Evolutionary conservation across 257 asterid genomes (phyloP).

Genomic region (Plantago elongata): DNA sequence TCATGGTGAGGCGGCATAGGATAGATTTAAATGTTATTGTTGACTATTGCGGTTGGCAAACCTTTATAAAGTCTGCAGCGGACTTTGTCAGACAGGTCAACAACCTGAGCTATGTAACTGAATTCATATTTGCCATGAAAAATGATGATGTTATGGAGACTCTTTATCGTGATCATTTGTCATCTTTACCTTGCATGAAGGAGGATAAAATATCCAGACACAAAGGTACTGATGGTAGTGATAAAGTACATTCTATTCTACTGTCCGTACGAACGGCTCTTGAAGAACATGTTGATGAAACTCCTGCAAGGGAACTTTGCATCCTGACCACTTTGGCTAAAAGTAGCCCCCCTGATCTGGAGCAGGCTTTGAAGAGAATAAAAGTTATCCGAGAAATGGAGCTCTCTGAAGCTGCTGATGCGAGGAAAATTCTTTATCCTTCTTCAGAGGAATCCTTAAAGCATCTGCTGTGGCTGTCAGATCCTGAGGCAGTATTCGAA

Average conservation of each 20-base stretch:
- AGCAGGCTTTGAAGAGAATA: conserved; percentile 81
- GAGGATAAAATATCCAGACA: conserved; percentile 25
- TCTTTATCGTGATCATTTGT: conserved; percentile 49
- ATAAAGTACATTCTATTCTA: conserved; percentile 57
- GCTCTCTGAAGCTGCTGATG: conserved; percentile 55
- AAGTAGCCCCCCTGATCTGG: conserved; percentile 79
- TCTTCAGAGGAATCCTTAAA: conserved; percentile 93
- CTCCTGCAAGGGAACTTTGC: conserved; percentile 85
- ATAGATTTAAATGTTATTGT: conserved; percentile 87
- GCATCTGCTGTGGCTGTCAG: conserved; percentile 90
- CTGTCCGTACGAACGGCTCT: conserved; percentile 73
- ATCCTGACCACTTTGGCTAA: conserved; percentile 90
- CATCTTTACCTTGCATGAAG: conserved; percentile 34
- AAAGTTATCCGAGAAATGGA: conserved; percentile 78
- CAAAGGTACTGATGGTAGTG: conserved; percentile 32
- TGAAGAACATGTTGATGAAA: conserved; percentile 62
- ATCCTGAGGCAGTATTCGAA: conserved; percentile 78
- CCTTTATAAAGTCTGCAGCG: conserved; percentile 58
- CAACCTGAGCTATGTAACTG: conserved; percentile 75
- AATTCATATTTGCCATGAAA: conserved; percentile 79
- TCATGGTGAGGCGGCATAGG: conserved; percentile 86
- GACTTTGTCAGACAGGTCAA: conserved; percentile 78
- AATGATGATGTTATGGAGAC: conserved; percentile 73
- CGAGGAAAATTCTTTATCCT: conserved; percentile 43
- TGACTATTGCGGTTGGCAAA: conserved; percentile 84